Evolutionary conservation across 2,329 filamentous ascomycete species (phyloP).

Genomic region (Cercospora sp.): DNA sequence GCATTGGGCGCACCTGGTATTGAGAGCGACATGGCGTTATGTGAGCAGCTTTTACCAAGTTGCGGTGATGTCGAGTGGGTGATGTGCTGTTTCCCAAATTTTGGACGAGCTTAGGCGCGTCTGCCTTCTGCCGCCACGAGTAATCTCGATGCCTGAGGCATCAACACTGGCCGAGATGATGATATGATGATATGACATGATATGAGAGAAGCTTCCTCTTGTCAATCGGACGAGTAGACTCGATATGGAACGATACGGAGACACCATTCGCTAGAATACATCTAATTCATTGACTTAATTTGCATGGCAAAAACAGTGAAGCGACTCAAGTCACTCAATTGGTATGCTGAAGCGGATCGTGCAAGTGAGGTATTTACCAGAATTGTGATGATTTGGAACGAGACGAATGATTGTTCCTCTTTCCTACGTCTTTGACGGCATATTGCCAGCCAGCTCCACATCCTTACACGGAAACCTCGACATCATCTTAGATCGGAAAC

Average conservation of each 20-base stretch:
- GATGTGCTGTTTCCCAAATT: not conserved
- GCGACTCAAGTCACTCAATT: not conserved
- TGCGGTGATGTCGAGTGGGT: not conserved
- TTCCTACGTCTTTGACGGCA: not conserved
- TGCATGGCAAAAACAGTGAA: not conserved
- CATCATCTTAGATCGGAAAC: not conserved
- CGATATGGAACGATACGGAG: not conserved
- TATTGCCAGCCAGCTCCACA: not conserved
- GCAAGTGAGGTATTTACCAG: not conserved
- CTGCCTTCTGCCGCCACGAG: not conserved
- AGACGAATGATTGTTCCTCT: not conserved
- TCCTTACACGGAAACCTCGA: not conserved
- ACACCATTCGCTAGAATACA: not conserved
- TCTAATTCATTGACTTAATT: not conserved
- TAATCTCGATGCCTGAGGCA: not conserved
- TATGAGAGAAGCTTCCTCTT: not conserved
- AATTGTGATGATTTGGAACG: not conserved
- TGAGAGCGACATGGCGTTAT: slow-evolving; percentile 78
- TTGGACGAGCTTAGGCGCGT: slow-evolving; percentile 3
- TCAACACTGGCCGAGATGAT: not conserved
- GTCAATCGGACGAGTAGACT: not conserved
- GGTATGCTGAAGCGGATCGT: not conserved
- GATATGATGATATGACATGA: no score
- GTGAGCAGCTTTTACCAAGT: not conserved
- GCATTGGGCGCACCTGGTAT: slow-evolving; percentile 92